phyloP scores from a whole-genome alignment of 108 stramenopile species.

The Pseudonitzschia multiseries region DNA sequence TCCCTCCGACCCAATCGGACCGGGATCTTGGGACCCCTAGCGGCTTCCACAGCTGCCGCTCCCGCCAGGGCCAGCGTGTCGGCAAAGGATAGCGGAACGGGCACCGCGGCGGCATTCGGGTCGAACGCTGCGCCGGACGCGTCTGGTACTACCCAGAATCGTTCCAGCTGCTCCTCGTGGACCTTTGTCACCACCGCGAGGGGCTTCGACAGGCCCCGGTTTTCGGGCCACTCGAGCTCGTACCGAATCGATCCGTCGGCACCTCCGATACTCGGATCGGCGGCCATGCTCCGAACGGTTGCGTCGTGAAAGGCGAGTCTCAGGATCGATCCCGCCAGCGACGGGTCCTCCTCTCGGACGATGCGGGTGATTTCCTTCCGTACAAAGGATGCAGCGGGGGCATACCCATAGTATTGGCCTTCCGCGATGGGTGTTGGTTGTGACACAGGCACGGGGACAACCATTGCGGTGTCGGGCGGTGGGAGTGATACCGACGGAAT shows the following conservation, averaged over 20 bases:
- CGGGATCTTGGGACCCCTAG: constrained; percentile 45
- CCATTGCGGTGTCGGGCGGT: neutral
- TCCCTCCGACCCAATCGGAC: constrained; percentile 49
- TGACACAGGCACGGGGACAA: neutral
- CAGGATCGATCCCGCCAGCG: constrained; percentile 44
- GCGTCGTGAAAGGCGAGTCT: constrained; percentile 70
- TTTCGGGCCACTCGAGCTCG: constrained; percentile 58
- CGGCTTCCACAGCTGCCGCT: constrained; percentile 47
- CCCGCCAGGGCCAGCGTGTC: constrained; percentile 60
- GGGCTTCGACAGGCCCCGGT: constrained; percentile 50
- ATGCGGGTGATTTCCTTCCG: constrained; percentile 6
- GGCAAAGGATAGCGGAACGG: constrained; percentile 39
- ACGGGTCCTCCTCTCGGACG: constrained; percentile 13
- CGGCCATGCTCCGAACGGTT: constrained; percentile 31
- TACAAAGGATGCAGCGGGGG: neutral
- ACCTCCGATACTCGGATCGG: constrained; percentile 28
- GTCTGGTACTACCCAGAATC: neutral
- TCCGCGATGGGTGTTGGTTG: neutral
- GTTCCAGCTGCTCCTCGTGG: constrained; percentile 20
- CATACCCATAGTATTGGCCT: neutral
- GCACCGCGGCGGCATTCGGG: neutral
- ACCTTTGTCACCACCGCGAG: constrained; percentile 33
- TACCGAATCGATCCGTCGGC: constrained; percentile 66
- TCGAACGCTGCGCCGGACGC: neutral
- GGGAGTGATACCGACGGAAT: neutral